phyloP scores from a whole-genome alignment of 306 rosid species.

The Gastrolobium villosum region DNA sequence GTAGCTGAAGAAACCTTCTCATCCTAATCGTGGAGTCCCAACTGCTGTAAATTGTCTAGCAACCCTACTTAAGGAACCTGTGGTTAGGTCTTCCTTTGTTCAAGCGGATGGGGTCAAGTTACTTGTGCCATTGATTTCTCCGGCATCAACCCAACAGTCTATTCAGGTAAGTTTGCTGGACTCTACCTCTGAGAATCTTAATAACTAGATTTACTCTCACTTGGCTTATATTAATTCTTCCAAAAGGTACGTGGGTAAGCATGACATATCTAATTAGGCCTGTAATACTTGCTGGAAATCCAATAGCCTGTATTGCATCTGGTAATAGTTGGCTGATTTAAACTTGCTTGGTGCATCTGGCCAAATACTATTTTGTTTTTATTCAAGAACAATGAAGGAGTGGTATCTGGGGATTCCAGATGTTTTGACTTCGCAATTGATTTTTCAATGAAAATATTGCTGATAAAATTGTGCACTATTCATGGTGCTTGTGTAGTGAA shows the following conservation, averaged over 20 bases:
- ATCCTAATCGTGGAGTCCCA: constrained; percentile 83
- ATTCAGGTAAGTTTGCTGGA: constrained; percentile 74
- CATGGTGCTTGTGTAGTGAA: constrained; percentile 10
- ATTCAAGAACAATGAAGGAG: neutral
- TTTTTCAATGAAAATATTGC: constrained; percentile 7
- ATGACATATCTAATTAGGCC: constrained; percentile 22
- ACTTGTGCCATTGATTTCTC: constrained; percentile 90
- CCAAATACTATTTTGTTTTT: constrained; percentile 24
- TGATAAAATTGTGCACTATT: constrained; percentile 20
- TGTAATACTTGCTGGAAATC: constrained; percentile 40
- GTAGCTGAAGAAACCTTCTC: constrained; percentile 93
- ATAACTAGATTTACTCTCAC: constrained; percentile 24
- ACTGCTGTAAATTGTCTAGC: constrained; percentile 88
- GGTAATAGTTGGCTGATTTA: constrained; percentile 15
- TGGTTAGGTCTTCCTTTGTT: constrained; percentile 89
- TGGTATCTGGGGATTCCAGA: constrained; percentile 15
- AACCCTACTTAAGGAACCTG: constrained; percentile 88
- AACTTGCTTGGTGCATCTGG: constrained; percentile 32
- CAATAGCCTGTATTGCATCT: constrained; percentile 30
- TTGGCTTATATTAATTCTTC: constrained; percentile 27
- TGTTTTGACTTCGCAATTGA: constrained; percentile 37
- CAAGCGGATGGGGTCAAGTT: constrained; percentile 92
- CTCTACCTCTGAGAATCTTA: constrained; percentile 26
- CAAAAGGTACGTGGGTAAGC: constrained; percentile 40
- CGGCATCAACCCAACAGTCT: constrained; percentile 97